A percentile compares a stretch with the other conserved stretches of the same genome.
Evolutionary conservation across 73 alveolate species (phyloP).

Genomic region (Breviolum minutum): DNA sequence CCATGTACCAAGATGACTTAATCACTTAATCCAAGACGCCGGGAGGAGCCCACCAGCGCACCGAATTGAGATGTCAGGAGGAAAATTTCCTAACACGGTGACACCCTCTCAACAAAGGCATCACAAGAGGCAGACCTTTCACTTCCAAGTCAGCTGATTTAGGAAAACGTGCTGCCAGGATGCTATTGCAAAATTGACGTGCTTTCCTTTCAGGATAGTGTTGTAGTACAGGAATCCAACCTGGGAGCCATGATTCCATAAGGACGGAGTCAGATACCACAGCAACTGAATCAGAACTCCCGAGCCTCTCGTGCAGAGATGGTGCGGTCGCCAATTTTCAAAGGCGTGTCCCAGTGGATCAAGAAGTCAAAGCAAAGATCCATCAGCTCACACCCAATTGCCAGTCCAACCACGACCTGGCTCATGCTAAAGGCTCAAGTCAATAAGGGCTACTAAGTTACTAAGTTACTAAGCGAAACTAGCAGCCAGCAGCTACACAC

Average conservation of each 20-base stretch:
- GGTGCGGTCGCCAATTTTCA: conserved; percentile 21
- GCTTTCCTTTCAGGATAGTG: conserved; percentile 47
- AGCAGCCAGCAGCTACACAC: not conserved
- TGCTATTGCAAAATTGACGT: conserved; percentile 38
- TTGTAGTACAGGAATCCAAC: conserved; percentile 59
- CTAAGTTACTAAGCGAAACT: not conserved
- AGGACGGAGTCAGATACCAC: not conserved
- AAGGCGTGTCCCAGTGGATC: conserved; percentile 13
- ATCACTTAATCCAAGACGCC: not conserved
- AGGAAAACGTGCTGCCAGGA: not conserved
- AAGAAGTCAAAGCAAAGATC: conserved; percentile 51
- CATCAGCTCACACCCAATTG: conserved; percentile 31
- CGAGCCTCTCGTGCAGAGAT: conserved; percentile 18
- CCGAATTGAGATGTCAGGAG: conserved; percentile 35
- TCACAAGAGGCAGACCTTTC: not conserved
- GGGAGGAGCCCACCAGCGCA: conserved; percentile 47
- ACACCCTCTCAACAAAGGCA: not conserved
- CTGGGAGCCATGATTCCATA: not conserved
- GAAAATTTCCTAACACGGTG: conserved; percentile 13
- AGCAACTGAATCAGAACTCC: not conserved
- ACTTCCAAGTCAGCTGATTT: not conserved
- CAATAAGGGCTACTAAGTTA: not conserved
- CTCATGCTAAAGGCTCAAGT: not conserved
- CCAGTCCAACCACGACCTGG: conserved; percentile 46
- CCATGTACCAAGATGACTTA: too few relatives aligned